phyloP scores from a whole-genome alignment of 768 basidiomycete species.

The Crepidotus variabilis region DNA sequence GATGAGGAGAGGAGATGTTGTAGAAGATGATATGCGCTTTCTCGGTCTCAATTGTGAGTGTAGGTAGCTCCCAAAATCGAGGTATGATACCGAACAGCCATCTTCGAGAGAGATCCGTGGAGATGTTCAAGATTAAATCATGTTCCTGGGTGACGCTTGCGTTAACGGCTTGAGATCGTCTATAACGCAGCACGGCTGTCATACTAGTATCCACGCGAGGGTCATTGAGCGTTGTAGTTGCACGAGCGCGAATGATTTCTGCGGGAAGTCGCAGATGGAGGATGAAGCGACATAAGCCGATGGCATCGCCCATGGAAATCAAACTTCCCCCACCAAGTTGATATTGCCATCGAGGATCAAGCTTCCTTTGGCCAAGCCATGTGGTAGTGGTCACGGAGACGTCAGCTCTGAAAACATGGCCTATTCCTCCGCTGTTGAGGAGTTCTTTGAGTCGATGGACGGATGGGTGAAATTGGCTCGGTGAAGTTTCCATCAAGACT shows the following conservation, averaged over 20 bases:
- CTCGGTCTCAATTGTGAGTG: conserved; percentile 37
- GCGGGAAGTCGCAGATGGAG: conserved; percentile 12
- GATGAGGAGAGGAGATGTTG: conserved; percentile 42
- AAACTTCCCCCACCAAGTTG: conserved; percentile 55
- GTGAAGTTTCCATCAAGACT: conserved; percentile 59
- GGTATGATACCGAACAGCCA: conserved; percentile 37
- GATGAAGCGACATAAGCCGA: conserved; percentile 17
- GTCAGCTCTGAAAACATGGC: conserved; percentile 41
- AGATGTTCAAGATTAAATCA: conserved; percentile 23
- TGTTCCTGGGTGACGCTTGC: conserved; percentile 3
- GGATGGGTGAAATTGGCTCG: conserved; percentile 60
- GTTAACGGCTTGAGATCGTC: conserved; percentile 13
- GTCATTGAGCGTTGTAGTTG: conserved; percentile 37
- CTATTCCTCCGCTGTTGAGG: conserved; percentile 52
- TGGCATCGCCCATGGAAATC: conserved; percentile 48
- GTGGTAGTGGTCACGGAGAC: conserved; percentile 26
- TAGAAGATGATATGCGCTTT: conserved; percentile 37
- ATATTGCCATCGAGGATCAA: conserved; percentile 51
- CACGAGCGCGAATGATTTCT: conserved; percentile 6
- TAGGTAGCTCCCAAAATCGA: conserved; percentile 30
- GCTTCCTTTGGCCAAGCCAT: conserved; percentile 23
- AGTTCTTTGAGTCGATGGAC: conserved; percentile 52
- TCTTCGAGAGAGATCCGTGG: conserved; percentile 21
- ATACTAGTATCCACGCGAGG: conserved; percentile 37
- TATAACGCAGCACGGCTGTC: conserved; percentile 37